phyloP scores from a whole-genome alignment of 306 rosid genomes.

The Alnus glutinosa region DNA sequence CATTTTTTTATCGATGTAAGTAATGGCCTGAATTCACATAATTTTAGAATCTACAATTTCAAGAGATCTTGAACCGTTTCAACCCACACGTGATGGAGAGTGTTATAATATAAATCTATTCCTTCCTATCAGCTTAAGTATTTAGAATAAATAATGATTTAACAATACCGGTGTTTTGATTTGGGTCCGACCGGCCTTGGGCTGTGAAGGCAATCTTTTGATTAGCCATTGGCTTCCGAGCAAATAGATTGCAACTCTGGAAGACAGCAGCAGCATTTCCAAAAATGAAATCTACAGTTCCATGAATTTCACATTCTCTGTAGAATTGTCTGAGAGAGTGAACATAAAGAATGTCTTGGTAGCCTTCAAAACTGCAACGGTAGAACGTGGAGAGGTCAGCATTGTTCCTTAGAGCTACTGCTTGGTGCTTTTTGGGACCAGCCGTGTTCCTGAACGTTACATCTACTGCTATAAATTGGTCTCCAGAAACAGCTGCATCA shows the following conservation, averaged over 20 bases:
- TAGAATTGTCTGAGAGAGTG: conserved; percentile 81
- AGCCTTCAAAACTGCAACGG: conserved; percentile 81
- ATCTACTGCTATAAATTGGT: conserved; percentile 69
- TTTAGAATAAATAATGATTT: no score
- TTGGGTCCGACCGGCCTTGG: conserved; percentile 68
- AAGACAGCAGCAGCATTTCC: conserved; percentile 80
- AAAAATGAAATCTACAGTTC: conserved; percentile 78
- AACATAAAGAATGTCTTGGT: conserved; percentile 79
- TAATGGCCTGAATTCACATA: no score
- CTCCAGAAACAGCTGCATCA: conserved; percentile 69
- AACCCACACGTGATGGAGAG: no score
- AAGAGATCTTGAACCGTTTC: no score
- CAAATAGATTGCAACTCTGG: conserved; percentile 60
- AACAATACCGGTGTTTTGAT: conserved; percentile 53
- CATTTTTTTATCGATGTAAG: no score
- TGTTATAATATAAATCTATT: no score
- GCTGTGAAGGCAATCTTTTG: conserved; percentile 67
- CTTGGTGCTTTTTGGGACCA: conserved; percentile 77
- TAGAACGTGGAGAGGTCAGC: conserved; percentile 80
- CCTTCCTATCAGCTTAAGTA: no score
- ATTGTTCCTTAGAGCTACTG: conserved; percentile 73
- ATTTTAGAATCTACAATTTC: no score
- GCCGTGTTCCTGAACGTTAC: conserved; percentile 80
- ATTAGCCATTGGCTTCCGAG: conserved; percentile 48
- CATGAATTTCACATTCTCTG: conserved; percentile 65